Percentiles rank a stretch among this genome's conserved stretches.
Evolutionary conservation across 1,284 basidiomycete genomes (phyloP).

Genomic region (Moesziomyces sp.): DNA sequence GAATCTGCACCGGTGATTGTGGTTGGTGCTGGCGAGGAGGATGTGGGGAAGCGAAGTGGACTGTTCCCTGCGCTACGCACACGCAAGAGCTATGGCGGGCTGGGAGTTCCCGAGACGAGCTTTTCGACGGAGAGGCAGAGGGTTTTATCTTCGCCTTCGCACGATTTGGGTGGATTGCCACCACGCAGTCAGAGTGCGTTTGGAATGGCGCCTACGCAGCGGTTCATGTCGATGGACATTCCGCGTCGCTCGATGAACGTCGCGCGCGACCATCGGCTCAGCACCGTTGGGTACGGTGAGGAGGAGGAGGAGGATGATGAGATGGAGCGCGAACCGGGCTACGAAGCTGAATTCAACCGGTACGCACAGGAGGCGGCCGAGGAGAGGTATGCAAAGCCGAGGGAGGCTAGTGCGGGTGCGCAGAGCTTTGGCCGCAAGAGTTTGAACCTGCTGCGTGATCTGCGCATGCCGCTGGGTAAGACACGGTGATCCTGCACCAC

Average conservation of each 20-base stretch:
- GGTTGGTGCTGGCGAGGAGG: constrained; percentile 8
- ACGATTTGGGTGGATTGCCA: constrained; percentile 12
- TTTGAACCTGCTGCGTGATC: constrained; percentile 37
- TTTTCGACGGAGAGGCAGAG: constrained; percentile 41
- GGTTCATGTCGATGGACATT: constrained; percentile 43
- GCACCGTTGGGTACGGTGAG: constrained; percentile 21
- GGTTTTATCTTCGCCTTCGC: constrained; percentile 35
- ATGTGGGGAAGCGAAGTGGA: not conserved
- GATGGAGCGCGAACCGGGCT: constrained; percentile 41
- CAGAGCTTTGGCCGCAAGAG: constrained; percentile 47
- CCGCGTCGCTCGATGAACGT: constrained; percentile 39
- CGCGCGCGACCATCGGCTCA: constrained; percentile 13
- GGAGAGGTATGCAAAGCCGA: constrained; percentile 8
- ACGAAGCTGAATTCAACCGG: constrained; percentile 44
- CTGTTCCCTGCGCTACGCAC: constrained; percentile 25
- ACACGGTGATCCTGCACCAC: too few relatives aligned
- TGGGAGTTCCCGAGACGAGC: constrained; percentile 29
- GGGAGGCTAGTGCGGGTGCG: constrained; percentile 10
- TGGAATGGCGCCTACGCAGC: constrained; percentile 41
- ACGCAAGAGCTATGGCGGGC: constrained; percentile 35
- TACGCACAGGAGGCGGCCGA: constrained; percentile 39
- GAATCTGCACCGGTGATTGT: constrained; percentile 19
- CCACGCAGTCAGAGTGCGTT: constrained; percentile 53
- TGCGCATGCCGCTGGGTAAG: constrained; percentile 26
- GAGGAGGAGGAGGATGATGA: constrained; percentile 39